Percentiles rank a stretch among this genome's conserved stretches.
Evolutionary conservation across 495 filamentous ascomycete genomes (phyloP).

Genomic region (Chaetomidium leptoderma): DNA sequence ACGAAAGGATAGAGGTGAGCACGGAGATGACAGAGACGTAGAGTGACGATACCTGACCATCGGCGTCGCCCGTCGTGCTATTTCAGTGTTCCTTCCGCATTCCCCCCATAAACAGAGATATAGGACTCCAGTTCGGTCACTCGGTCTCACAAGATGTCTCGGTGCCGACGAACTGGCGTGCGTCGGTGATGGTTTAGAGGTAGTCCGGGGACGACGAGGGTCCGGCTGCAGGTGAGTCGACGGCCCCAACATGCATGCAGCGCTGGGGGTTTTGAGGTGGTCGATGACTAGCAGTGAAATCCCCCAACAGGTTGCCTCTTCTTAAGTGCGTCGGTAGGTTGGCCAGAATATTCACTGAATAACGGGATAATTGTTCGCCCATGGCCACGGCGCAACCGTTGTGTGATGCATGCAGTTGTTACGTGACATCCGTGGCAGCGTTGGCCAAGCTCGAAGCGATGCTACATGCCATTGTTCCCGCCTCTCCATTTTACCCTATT

Average conservation of each 20-base stretch:
- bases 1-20: background rate
- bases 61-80: background rate
- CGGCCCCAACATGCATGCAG: background rate
- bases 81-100: background rate
- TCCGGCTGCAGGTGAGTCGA: background rate
- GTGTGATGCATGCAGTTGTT: background rate
- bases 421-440: slow-evolving; percentile 1
- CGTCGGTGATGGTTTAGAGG: background rate
- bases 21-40: background rate
- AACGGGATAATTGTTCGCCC: background rate
- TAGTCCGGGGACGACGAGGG: no score
- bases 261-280: background rate
- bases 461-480: background rate
- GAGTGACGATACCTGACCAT: background rate
- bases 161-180: background rate
- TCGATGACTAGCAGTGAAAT: background rate
- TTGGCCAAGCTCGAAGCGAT: background rate
- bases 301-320: background rate
- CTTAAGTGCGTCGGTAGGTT: no score
- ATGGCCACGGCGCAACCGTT: background rate
- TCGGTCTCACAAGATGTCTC: background rate
- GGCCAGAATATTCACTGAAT: no score
- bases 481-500: background rate
- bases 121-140: background rate
- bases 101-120: background rate